Evolutionary conservation across 23 red algal genomes (phyloP).

Genomic region (Chondrus crispus): DNA sequence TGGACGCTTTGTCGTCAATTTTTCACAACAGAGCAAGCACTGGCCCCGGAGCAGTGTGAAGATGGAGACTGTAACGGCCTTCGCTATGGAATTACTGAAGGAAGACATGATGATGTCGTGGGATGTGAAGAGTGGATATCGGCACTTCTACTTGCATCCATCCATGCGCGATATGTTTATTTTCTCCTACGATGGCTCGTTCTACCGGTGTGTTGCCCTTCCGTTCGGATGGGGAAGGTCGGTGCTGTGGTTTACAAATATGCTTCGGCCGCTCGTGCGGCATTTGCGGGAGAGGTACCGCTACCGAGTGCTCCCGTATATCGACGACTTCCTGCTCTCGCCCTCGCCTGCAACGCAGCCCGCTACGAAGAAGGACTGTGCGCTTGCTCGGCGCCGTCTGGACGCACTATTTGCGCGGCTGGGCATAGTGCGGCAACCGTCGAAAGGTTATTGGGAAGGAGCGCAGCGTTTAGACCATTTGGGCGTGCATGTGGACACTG

Average conservation of each 20-base stretch:
- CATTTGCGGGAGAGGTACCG: background rate
- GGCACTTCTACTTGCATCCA: constrained; percentile 30
- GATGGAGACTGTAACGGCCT: background rate
- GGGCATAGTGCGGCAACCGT: constrained; percentile 12
- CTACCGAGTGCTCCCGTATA: background rate
- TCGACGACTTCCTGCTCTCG: background rate
- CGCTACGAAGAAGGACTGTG: background rate
- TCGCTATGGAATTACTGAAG: background rate
- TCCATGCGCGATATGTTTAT: constrained; percentile 13
- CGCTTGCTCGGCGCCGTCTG: background rate
- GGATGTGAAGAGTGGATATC: constrained; percentile 16
- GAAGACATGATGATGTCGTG: constrained; percentile 40
- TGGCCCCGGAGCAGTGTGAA: background rate
- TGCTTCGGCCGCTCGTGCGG: background rate
- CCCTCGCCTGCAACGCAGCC: background rate
- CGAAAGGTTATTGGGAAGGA: background rate
- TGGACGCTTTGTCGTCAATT: constrained; percentile 5
- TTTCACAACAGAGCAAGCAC: background rate
- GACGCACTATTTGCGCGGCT: background rate
- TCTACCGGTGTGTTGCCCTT: background rate
- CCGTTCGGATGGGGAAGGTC: background rate
- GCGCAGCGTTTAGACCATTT: background rate
- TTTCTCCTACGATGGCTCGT: background rate
- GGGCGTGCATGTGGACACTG: background rate
- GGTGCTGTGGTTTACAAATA: background rate